Evolutionary conservation across 768 basidiomycete species (phyloP), one percentile per base, ranked within the genome.

Genomic region (Xerocomus spinulosus): DNA sequence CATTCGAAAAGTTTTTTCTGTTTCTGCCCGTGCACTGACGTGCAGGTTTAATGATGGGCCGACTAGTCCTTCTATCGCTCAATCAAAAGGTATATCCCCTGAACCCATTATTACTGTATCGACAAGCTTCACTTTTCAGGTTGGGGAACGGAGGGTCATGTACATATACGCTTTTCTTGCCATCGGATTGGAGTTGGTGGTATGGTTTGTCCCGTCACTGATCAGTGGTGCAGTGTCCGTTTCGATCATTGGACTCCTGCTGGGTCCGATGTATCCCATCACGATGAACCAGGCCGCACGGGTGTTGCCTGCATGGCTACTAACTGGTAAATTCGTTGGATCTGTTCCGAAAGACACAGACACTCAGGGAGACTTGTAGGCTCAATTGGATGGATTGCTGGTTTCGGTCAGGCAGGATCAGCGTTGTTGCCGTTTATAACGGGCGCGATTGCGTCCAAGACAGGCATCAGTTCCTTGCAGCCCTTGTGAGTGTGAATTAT

Each of bases 371-470:
- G 9, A 25, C 26, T 9, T 18, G 39, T 74, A 37, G 79, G 75
- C 20, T 74, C 80, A 10, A 80, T 85, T 29, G 83, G 82, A 9
- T 84, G 81, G 82, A 81, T 83, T 25, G 80, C 81, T 6, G 80
- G 78, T 4, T 75, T 81, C 26, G 86, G 87, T 0, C 82, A 84
- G 58, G 80, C 84, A 3, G 87, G 87, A 15, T 80, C 81, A 34
- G 87, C 87, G 0, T 52, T 85, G 7, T 58, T 89, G 5, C 87
- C 88, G 0, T 87, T 90, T 55, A 73, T 87, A 51, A 83, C 83
- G 1, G 86, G 87, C 20, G 75, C 80, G 2, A 74, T 90, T 21
- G 78, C 87, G 6, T 73, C 73, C 21, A 79, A 73, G 50, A 76
- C 80, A 32, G 86, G 77, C 0, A 79, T 79, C 29, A 54, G 53